Conservation (phyloP, 345 rosid species). For the Pugionium dolabratum region DNA sequence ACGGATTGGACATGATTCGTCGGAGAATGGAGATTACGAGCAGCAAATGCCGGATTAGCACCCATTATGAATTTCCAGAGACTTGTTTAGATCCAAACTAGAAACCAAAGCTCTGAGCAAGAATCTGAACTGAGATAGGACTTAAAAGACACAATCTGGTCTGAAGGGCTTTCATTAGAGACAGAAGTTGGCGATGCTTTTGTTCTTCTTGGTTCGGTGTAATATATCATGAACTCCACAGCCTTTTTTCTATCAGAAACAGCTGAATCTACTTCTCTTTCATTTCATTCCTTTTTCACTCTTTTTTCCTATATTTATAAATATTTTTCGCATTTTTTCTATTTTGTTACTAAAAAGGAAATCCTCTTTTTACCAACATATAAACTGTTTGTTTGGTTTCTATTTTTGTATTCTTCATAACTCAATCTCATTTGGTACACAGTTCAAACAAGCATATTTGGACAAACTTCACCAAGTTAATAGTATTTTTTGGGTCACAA, state of each 20-base stretch:
- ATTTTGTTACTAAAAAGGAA: slow-evolving; percentile 20
- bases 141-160: slow-evolving; percentile 13
- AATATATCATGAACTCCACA: slow-evolving; percentile 24
- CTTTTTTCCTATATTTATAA: slow-evolving; percentile 2
- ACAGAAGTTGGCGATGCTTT: slow-evolving; percentile 33
- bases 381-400: slow-evolving; percentile 10
- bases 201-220: slow-evolving; percentile 39
- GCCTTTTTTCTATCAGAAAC: slow-evolving; percentile 23
- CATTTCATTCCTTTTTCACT: slow-evolving; percentile 16
- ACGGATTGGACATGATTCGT: slow-evolving; percentile 56
- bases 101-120: slow-evolving; percentile 27
- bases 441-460: not conserved
- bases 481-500: no score
- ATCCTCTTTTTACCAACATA: slow-evolving; percentile 3
- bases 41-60: slow-evolving; percentile 47
- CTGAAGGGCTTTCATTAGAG: slow-evolving; percentile 21
- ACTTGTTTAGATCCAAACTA: slow-evolving; percentile 36
- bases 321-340: not conserved
- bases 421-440: not conserved
- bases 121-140: slow-evolving; percentile 29
- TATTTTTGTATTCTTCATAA: slow-evolving; percentile 3
- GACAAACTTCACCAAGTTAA: not conserved
- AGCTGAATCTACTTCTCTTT: slow-evolving; percentile 31
- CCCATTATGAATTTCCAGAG: slow-evolving; percentile 16
- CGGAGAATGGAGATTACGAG: slow-evolving; percentile 64